These are phyloP conservation scores for Mycena sanguinolenta DNA, from an alignment of 768 basidiomycete species.

Conservation along the genomic window DNA sequence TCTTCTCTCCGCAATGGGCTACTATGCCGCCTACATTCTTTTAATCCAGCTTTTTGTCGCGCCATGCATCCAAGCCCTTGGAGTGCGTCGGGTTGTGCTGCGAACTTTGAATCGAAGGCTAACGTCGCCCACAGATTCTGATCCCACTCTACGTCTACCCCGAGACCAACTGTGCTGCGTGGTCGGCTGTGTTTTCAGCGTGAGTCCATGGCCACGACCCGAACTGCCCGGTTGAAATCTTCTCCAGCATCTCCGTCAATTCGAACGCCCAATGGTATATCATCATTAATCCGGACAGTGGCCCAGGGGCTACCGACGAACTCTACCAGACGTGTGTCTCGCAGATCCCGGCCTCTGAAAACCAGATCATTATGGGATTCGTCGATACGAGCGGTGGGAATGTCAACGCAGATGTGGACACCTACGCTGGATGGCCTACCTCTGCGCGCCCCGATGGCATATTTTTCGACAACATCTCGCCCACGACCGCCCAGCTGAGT, in stretches of 20 bases:
- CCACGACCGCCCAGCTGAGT: background rate
- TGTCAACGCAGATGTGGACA: background rate
- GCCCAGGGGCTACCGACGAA: background rate
- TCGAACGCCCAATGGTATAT: background rate
- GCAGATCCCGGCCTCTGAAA: background rate
- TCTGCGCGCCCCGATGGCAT: background rate
- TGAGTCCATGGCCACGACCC: background rate
- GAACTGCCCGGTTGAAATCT: too few species aligned
- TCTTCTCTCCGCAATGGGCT: too few species aligned
- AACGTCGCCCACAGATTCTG: conserved; percentile 1
- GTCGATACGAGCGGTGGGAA: background rate
- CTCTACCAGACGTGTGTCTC: background rate
- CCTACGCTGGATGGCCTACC: background rate
- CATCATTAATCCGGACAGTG: background rate
- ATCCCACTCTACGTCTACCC: conserved; percentile 29
- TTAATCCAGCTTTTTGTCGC: conserved; percentile 2
- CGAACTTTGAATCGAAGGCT: background rate
- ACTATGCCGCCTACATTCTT: too few species aligned
- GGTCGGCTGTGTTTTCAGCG: conserved; percentile 23
- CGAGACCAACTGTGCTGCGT: conserved; percentile 27
- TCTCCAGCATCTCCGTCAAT: conserved; percentile 21
- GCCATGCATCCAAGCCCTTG: background rate
- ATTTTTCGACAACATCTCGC: background rate
- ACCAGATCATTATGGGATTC: background rate
- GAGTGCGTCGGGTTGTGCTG: background rate